Conservation (phyloP, 2,329 filamentous ascomycete genomes). For the Meredithiella fracta region DNA sequence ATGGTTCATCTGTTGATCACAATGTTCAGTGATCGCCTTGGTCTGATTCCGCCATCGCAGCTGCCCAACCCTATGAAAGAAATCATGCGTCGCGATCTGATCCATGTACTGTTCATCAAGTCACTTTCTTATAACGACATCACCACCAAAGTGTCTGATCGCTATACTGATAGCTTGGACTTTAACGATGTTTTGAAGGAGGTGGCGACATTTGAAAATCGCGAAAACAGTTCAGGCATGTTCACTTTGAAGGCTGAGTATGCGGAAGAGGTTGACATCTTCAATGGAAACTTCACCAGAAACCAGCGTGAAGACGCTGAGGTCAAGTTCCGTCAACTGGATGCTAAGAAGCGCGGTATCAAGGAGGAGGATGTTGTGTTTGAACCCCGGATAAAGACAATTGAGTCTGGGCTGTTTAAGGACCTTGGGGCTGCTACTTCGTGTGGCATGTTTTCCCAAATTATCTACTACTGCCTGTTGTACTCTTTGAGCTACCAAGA, state of each 20-base stretch:
- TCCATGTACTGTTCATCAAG: conserved; percentile 90
- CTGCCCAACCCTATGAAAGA: conserved; percentile 42
- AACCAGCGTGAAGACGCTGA: conserved; percentile 96
- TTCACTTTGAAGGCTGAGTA: conserved; percentile 83
- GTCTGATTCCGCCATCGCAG: conserved; percentile 53
- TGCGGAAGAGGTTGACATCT: conserved; percentile 80
- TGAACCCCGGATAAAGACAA: conserved; percentile 66
- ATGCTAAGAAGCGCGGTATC: conserved; percentile 76
- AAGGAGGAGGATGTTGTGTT: conserved; percentile 71
- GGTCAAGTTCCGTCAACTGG: conserved; percentile 68
- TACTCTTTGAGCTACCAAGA: conserved; percentile 58
- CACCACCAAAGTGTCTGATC: conserved; percentile 69
- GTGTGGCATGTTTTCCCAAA: conserved; percentile 73
- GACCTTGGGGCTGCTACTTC: conserved; percentile 63
- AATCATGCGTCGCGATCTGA: conserved; percentile 74
- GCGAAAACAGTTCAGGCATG: conserved; percentile 85
- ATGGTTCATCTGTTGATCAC: conserved; percentile 89
- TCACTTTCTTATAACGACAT: conserved; percentile 90
- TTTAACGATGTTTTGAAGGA: conserved; percentile 72
- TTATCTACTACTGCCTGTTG: conserved; percentile 74
- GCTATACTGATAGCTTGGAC: conserved; percentile 73
- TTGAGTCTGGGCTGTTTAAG: conserved; percentile 61
- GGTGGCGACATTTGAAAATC: conserved; percentile 76
- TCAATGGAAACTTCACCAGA: conserved; percentile 88
- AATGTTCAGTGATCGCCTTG: conserved; percentile 72